Conservation (phyloP, 306 rosid genomes). For the Trifolium fragiferum region DNA sequence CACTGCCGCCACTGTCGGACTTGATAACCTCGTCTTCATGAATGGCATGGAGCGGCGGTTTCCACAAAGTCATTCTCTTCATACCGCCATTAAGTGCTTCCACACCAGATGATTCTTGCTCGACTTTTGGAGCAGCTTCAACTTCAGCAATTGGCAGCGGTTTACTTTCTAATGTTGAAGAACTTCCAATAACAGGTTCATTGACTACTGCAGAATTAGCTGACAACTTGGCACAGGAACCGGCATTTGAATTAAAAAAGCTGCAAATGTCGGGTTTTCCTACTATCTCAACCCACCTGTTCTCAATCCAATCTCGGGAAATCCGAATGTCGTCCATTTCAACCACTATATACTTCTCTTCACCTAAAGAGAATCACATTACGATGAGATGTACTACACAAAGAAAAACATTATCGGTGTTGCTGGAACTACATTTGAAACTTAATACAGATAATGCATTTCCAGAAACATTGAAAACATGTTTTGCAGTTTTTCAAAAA, state of each 20-base stretch:
- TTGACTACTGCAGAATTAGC: constrained; percentile 41
- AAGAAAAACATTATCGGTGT: neutral
- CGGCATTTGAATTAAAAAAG: constrained; percentile 47
- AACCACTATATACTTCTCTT: constrained; percentile 54
- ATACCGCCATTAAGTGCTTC: neutral
- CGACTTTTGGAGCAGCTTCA: constrained; percentile 42
- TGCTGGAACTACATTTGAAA: neutral
- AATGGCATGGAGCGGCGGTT: constrained; percentile 45
- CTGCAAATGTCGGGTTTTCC: constrained; percentile 58
- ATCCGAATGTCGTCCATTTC: constrained; percentile 57
- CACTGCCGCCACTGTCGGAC: constrained; percentile 38
- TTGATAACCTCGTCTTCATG: constrained; percentile 43
- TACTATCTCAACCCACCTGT: constrained; percentile 66
- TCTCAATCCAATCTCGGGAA: constrained; percentile 71
- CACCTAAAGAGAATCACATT: constrained; percentile 59
- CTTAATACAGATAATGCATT: neutral
- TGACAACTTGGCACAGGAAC: constrained; percentile 39
- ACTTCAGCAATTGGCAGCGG: constrained; percentile 26
- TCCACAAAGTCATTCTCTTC: constrained; percentile 39
- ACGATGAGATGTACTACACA: constrained; percentile 36
- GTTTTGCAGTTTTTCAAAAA: neutral
- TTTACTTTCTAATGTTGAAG: constrained; percentile 42
- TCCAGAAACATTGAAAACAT: neutral
- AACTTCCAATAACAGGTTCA: constrained; percentile 37
- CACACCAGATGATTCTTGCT: constrained; percentile 6